Evolutionary conservation across 73 alveolate genomes (phyloP).

Genomic region (Diophrys sp.): DNA sequence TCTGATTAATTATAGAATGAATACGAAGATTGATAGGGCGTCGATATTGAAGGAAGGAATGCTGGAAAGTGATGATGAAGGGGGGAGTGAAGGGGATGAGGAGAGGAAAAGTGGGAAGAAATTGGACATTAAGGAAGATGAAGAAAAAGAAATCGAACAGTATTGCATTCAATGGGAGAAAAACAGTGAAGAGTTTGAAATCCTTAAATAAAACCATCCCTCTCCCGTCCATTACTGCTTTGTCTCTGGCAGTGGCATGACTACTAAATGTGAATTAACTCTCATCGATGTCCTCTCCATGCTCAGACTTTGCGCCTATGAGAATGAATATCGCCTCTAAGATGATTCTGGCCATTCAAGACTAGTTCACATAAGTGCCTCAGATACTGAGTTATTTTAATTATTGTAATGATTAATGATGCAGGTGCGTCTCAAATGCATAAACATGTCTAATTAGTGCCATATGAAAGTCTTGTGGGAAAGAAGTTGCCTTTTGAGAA

Average conservation of each 20-base stretch:
- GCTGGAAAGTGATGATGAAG: not conserved
- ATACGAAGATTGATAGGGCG: not conserved
- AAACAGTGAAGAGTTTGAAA: not conserved
- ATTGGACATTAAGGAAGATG: too few relatives aligned
- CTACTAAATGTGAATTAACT: not conserved
- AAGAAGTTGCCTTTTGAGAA: constrained; percentile 19
- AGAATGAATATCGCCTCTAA: not conserved
- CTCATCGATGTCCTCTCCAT: not conserved
- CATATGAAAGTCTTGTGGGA: constrained; percentile 2
- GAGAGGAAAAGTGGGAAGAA: not conserved
- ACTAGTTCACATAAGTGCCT: not conserved
- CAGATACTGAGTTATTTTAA: not conserved
- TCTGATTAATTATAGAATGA: not conserved
- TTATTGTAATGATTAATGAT: too few relatives aligned
- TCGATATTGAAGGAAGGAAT: not conserved
- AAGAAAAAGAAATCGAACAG: too few relatives aligned
- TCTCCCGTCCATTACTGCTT: not conserved
- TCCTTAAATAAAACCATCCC: too few relatives aligned
- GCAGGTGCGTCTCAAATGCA: constrained; percentile 35
- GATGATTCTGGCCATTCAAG: not conserved
- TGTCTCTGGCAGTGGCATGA: not conserved
- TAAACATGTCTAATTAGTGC: constrained; percentile 26
- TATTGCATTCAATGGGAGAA: not conserved
- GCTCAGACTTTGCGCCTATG: not conserved
- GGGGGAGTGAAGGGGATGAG: not conserved